Evolutionary conservation across 805 yeast species (phyloP), one percentile per base, ranked within the genome.

Genomic region (Candida easanensis): DNA sequence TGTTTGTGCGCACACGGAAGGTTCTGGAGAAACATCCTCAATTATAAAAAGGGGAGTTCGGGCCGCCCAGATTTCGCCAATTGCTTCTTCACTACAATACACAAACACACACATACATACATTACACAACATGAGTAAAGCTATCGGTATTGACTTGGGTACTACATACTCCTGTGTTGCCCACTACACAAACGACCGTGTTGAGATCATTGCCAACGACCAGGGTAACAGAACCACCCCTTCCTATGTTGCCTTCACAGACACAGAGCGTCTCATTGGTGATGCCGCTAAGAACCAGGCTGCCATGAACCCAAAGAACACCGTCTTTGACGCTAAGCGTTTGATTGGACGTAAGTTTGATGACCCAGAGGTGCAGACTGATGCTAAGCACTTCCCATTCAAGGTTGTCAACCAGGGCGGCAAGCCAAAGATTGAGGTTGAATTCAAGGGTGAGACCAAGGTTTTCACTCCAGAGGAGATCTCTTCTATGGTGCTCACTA

Each of bases 261-360:
- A 84, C 57, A 79, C 85, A 42, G 97, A 89, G 76, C 82, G 71
- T 66, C 77, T 72, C 68, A 67, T 61, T 38, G 41, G 41, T 30
- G 41, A 42, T 35, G 45, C 45, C 20, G 45, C 45, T 19, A 41
- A 41, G 37, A 41, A 41, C 72, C 97, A 89, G 74, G 97, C 97
- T 52, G 90, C 96, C 45, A 80, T 89, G 67, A 89, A 89, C 76
- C 96, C 95, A 51, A 30, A 30, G 33, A 30, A 30, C 33, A 30
- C 33, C 8, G 33, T 30, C 19, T 30, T 30, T 13, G 33, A 30
- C 19, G 33, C 33, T 6, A 30, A 30, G 33, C 33, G 33, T 30
- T 30, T 30, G 33, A 30, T 30, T 30, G 33, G 33, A 9, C 33
- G 33, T 14, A 30, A 30, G 33, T 30, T 30, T 30, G 33, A 30